Evolutionary conservation across 768 basidiomycete species (phyloP), one percentile per base, ranked within the genome.

Genomic region (Serendipita vermifera): DNA sequence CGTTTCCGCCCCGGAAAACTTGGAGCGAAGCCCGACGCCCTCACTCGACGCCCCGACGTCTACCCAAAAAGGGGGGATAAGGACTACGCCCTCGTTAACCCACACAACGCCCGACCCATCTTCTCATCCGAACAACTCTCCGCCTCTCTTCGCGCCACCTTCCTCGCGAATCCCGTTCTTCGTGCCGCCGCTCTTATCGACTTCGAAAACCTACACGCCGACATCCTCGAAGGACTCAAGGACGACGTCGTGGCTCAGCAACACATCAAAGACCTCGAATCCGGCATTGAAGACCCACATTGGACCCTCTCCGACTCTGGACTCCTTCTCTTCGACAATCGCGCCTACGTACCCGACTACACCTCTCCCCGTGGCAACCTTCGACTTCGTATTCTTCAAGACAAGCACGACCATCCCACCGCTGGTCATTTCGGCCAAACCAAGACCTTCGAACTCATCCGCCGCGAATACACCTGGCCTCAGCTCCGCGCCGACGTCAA

Each of bases 381-480:
- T 6, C 65, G 62, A 5, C 24, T 57, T 40, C 62, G 68, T 5
- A 63, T 71, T 53, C 55, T 75, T 6, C 58, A 65, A 7, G 57
- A 56, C 4, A 62, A 61, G 17, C 76, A 77, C 59, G 71, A 78
- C 56, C 55, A 60, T 20, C 61, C 65, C 2, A 48, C 68, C 22
- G 66, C 67, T 27, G 75, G 76, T 11, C 76, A 77, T 54, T 71
- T 67, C 5, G 75, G 76, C 2, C 64, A 60, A 11, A 59, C 57
- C 2, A 63, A 63, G 14, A 77, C 75, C 0, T 55, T 63, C 6
- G 59, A 66, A 3, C 56, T 68, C 1, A 58, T 77, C 3, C 39
- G 36, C 0, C 63, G 67, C 3, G 63, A 75, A 38, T 77, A 70
- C 60, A 72, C 64, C 2, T 78, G 74, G 75, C 75, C 66, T 2